A percentile compares a stretch with the other conserved stretches of the same genome.
phyloP scores from a whole-genome alignment of 2,329 filamentous ascomycete genomes.

The Thyridium curvatum region DNA sequence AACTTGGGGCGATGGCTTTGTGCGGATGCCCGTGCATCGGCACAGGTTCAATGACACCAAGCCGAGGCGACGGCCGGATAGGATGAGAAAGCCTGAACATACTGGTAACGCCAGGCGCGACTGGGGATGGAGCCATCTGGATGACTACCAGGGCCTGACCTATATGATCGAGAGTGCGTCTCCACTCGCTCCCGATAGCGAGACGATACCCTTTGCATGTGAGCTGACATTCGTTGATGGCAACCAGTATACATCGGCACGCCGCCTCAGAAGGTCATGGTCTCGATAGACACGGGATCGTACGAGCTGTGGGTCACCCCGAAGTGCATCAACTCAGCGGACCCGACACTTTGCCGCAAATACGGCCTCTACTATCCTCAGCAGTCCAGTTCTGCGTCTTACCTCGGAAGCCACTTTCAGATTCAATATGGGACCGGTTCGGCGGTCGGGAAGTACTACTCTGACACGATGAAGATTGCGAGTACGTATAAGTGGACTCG shows the following conservation, averaged over 20 bases:
- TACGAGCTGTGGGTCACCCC: constrained; percentile 30
- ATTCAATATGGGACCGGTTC: constrained; percentile 25
- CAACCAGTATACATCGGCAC: constrained; percentile 26
- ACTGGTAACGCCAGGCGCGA: background rate
- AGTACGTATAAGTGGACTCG: constrained; percentile 12
- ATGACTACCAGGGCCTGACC: constrained; percentile 20
- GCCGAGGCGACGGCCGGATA: constrained; percentile 7
- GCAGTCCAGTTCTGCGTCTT: constrained; percentile 19
- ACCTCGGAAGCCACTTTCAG: constrained; percentile 15
- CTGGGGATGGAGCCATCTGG: constrained; percentile 15
- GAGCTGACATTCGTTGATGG: constrained; percentile 3
- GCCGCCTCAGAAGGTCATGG: constrained; percentile 24
- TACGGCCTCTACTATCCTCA: constrained; percentile 25
- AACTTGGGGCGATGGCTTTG: constrained; percentile 8
- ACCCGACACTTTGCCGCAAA: constrained; percentile 19
- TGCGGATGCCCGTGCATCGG: constrained; percentile 13
- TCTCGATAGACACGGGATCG: constrained; percentile 30
- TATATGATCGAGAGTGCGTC: constrained; percentile 25
- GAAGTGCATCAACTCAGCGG: constrained; percentile 22
- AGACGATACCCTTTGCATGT: no score
- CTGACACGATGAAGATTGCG: constrained; percentile 22
- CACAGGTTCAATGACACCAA: constrained; percentile 12
- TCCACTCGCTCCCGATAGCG: background rate
- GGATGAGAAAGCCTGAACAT: background rate
- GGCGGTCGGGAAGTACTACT: constrained; percentile 23